A percentile compares a stretch with the other conserved stretches of the same genome.
Evolutionary conservation across 331 rosid species (phyloP).

Genomic region (Pyracantha coccinea): DNA sequence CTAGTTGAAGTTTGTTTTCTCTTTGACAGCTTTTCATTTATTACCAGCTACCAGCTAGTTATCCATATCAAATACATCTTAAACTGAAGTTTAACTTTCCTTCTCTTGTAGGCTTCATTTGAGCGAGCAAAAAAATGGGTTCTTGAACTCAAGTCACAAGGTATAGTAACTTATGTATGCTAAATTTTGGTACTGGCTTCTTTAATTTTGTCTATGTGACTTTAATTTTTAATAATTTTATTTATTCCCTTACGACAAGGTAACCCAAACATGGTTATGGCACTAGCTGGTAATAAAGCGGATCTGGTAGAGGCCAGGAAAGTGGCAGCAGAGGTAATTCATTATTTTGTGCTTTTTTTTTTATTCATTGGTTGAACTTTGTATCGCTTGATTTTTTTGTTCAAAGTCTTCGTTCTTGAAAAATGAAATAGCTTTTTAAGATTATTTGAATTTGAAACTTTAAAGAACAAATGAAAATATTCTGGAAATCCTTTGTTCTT

Average conservation of each 20-base stretch:
- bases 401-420: neutral
- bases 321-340: constrained; percentile 48
- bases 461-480: neutral
- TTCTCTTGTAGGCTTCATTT: constrained; percentile 35
- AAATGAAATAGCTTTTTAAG: neutral
- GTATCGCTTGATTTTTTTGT: neutral
- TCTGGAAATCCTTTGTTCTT: neutral
- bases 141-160: constrained; percentile 54
- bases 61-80: neutral
- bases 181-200: neutral
- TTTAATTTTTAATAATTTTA: neutral
- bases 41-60: too few species aligned
- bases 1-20: neutral
- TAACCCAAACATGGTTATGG: constrained; percentile 62
- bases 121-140: constrained; percentile 61
- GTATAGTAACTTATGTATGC: constrained; percentile 1
- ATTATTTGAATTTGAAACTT: neutral
- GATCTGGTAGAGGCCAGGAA: constrained; percentile 45
- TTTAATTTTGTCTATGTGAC: neutral
- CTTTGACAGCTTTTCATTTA: neutral
- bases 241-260: constrained; percentile 17
- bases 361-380: neutral
- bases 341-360: neutral
- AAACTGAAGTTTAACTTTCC: neutral
- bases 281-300: constrained; percentile 58